Evolutionary conservation across 2,329 filamentous ascomycete species (phyloP).

Genomic region (Penicillium oxalicum): DNA sequence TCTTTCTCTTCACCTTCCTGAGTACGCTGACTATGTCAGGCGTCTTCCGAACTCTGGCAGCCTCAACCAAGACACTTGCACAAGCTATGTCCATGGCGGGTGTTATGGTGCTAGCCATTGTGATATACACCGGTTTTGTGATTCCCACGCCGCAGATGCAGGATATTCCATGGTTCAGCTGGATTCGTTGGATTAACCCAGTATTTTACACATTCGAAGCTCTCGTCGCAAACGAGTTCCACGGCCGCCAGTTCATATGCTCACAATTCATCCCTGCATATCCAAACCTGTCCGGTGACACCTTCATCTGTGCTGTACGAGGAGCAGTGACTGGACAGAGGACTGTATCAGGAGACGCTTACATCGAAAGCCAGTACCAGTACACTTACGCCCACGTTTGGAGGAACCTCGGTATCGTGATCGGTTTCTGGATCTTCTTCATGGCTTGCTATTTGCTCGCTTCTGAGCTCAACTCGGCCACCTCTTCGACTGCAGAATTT

Average conservation of each 20-base stretch:
- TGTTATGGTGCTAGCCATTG: slow-evolving; percentile 49
- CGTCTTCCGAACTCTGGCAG: slow-evolving; percentile 55
- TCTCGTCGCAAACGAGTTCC: slow-evolving; percentile 54
- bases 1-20: slow-evolving; percentile 56
- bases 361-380: slow-evolving; percentile 50
- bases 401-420: slow-evolving; percentile 64
- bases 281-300: slow-evolving; percentile 39
- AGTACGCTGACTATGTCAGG: slow-evolving; percentile 54
- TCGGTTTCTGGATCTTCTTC: slow-evolving; percentile 60
- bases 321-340: slow-evolving; percentile 51
- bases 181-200: slow-evolving; percentile 62
- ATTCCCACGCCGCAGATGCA: slow-evolving; percentile 53
- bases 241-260: slow-evolving; percentile 53
- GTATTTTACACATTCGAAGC: slow-evolving; percentile 61
- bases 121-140: slow-evolving; percentile 64
- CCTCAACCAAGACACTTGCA: slow-evolving; percentile 55
- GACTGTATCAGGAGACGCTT: slow-evolving; percentile 57
- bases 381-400: slow-evolving; percentile 57
- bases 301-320: slow-evolving; percentile 50
- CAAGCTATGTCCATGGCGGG: slow-evolving; percentile 56
- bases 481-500: slow-evolving; percentile 59
- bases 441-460: slow-evolving; percentile 58
- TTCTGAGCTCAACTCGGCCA: slow-evolving; percentile 60
- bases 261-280: slow-evolving; percentile 44
- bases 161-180: slow-evolving; percentile 56